Percentiles rank a stretch among this genome's conserved stretches.
These are phyloP conservation scores for Gossypium trilobum DNA, from an alignment of 441 rosid genomes.

Conservation along the genomic window DNA sequence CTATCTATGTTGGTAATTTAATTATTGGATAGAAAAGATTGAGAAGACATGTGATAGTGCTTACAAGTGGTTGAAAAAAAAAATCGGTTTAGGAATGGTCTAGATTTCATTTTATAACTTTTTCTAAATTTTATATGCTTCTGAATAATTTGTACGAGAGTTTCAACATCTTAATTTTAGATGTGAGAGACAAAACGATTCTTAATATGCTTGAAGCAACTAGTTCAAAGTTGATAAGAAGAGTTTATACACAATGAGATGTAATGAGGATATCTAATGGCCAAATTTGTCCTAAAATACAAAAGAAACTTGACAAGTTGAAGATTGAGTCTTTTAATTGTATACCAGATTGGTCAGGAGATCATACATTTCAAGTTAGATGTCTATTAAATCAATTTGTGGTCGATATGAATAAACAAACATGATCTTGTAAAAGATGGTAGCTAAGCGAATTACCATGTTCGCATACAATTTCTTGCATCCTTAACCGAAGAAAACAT, in stretches of 20 bases:
- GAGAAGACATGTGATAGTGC: background rate
- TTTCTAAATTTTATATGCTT: background rate
- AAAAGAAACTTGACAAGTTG: background rate
- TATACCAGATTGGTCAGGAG: background rate
- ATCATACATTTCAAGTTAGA: background rate
- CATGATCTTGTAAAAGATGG: background rate
- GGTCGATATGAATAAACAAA: background rate
- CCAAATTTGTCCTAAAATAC: background rate
- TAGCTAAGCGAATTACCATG: background rate
- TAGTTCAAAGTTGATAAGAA: background rate
- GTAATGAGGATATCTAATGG: background rate
- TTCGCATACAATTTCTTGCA: background rate
- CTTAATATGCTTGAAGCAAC: background rate
- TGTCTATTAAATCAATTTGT: background rate
- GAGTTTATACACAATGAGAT: background rate
- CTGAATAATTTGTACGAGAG: background rate
- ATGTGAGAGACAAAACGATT: background rate
- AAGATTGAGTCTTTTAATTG: background rate
- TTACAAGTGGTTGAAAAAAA: background rate
- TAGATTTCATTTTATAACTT: background rate
- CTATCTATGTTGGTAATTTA: background rate
- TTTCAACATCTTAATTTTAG: background rate
- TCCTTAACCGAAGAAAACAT: background rate
- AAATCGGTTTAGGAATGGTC: background rate
- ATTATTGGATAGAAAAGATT: background rate